Percentiles rank a stretch among this genome's conserved stretches.
These are phyloP conservation scores for Colletotrichum sp. DNA, from an alignment of 2,329 filamentous ascomycete genomes.

Conservation along the genomic window DNA sequence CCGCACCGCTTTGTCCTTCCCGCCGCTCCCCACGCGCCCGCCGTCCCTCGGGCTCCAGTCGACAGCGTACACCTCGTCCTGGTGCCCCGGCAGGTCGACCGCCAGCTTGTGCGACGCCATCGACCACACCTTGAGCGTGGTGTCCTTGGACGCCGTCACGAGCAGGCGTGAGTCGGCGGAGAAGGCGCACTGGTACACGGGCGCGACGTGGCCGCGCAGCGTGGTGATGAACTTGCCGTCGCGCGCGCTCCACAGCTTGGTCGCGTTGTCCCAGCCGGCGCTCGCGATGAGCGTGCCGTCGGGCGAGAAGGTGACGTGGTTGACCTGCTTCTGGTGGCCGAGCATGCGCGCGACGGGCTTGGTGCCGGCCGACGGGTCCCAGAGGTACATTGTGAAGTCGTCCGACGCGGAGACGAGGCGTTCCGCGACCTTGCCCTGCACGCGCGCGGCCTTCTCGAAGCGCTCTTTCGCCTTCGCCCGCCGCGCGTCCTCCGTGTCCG, in stretches of 20 bases:
- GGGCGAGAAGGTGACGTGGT: constrained; percentile 92
- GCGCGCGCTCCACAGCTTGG: constrained; percentile 82
- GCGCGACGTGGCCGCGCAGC: constrained; percentile 84
- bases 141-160: constrained; percentile 89
- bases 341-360: constrained; percentile 88
- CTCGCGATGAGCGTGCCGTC: constrained; percentile 89
- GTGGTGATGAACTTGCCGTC: constrained; percentile 84
- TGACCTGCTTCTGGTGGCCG: constrained; percentile 97
- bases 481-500: constrained; percentile 72
- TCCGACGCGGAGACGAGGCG: constrained; percentile 89
- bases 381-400: constrained; percentile 96
- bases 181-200: constrained; percentile 92
- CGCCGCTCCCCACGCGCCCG: constrained; percentile 85
- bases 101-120: constrained; percentile 83
- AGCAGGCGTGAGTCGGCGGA: constrained; percentile 90
- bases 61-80: constrained; percentile 91
- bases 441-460: constrained; percentile 83
- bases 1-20: constrained; percentile 83
- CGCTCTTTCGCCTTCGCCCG: constrained; percentile 77
- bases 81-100: constrained; percentile 83
- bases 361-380: constrained; percentile 78
- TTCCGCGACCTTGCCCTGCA: constrained; percentile 80
- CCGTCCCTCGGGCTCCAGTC: constrained; percentile 91
- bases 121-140: constrained; percentile 94
- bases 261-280: constrained; percentile 91